Conservation (phyloP, 495 filamentous ascomycete species). For the Lophium mytilinum region DNA sequence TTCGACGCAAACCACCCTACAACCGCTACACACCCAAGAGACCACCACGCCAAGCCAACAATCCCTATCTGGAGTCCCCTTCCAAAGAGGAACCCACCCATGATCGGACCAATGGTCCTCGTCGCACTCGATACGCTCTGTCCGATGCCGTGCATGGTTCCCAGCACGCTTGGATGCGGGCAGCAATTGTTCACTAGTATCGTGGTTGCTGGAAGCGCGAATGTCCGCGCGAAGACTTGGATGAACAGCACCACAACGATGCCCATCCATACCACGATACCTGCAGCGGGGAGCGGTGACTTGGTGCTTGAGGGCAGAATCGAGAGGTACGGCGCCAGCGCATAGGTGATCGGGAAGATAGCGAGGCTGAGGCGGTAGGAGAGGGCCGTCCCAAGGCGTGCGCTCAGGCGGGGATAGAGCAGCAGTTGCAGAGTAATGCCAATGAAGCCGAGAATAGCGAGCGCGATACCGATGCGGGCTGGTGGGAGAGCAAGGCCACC, state of each 20-base stretch:
- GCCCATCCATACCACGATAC: constrained; percentile 50
- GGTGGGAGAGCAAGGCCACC: constrained; percentile 67
- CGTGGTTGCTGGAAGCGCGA: constrained; percentile 58
- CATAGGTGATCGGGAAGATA: constrained; percentile 59
- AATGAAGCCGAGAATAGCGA: constrained; percentile 60
- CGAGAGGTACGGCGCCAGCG: constrained; percentile 58
- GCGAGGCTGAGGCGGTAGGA: constrained; percentile 52
- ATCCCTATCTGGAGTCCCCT: constrained; percentile 55
- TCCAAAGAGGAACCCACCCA: constrained; percentile 59
- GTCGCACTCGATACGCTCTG: constrained; percentile 53
- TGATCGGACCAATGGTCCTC: constrained; percentile 56
- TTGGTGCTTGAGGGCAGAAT: constrained; percentile 40
- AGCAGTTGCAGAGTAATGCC: constrained; percentile 63
- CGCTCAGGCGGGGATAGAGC: constrained; percentile 56
- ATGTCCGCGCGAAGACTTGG: constrained; percentile 65
- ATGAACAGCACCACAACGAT: constrained; percentile 56
- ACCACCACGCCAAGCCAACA: constrained; percentile 67
- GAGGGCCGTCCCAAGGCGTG: constrained; percentile 52
- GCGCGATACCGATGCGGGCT: constrained; percentile 57
- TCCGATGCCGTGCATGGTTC: constrained; percentile 62
- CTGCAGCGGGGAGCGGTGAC: constrained; percentile 45
- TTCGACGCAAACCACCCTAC: constrained; percentile 53
- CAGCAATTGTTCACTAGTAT: constrained; percentile 64
- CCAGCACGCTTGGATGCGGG: constrained; percentile 53
- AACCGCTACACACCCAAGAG: constrained; percentile 52